phyloP scores from a whole-genome alignment of 2,329 filamentous ascomycete species.

The Alternaria rosae region DNA sequence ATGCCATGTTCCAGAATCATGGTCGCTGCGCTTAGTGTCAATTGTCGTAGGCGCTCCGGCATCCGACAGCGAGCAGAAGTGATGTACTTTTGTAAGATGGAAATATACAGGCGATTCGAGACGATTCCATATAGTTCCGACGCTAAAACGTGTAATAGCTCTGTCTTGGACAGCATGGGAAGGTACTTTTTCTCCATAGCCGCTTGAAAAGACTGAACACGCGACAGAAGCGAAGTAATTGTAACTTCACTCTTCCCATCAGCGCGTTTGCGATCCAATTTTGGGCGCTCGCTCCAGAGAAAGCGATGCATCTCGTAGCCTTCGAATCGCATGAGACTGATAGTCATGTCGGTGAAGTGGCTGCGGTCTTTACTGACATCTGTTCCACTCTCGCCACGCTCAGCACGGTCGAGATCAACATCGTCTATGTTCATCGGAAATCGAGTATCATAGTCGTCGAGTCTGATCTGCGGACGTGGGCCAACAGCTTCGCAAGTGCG shows the following conservation, averaged over 20 bases:
- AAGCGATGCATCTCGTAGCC: constrained; percentile 75
- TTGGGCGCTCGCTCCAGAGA: constrained; percentile 73
- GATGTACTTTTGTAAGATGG: constrained; percentile 74
- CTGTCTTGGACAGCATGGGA: constrained; percentile 66
- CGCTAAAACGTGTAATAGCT: constrained; percentile 69
- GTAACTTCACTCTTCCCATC: constrained; percentile 33
- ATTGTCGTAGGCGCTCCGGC: constrained; percentile 68
- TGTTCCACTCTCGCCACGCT: constrained; percentile 40
- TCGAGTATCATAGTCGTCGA: constrained; percentile 77
- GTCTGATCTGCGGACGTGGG: constrained; percentile 73
- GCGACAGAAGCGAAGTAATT: constrained; percentile 69
- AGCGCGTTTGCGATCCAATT: constrained; percentile 60
- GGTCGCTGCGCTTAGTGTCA: constrained; percentile 69
- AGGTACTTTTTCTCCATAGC: constrained; percentile 72
- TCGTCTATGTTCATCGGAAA: constrained; percentile 77
- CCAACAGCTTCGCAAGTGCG: constrained; percentile 78
- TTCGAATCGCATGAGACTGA: constrained; percentile 74
- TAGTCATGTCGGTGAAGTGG: constrained; percentile 72
- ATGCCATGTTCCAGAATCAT: constrained; percentile 63
- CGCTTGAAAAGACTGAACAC: constrained; percentile 72
- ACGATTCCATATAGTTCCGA: constrained; percentile 71
- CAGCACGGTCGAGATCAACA: constrained; percentile 60
- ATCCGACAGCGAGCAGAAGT: constrained; percentile 57
- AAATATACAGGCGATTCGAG: constrained; percentile 68
- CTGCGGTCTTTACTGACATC: constrained; percentile 57